Base-by-base conservation (phyloP, 1,284 basidiomycete species). In the Neotropicomus parvogracilis region DNA sequence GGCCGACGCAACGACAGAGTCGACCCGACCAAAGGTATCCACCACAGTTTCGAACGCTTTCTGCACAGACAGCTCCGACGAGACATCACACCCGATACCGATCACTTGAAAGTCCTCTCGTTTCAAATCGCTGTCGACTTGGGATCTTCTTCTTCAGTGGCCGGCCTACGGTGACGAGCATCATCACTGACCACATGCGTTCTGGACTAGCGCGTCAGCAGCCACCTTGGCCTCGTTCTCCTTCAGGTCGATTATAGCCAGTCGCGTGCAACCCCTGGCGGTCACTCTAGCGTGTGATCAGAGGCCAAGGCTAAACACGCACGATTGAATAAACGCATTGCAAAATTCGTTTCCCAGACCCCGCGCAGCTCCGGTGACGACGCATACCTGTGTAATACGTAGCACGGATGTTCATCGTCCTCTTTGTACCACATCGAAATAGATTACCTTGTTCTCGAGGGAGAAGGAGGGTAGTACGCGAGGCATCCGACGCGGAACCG, bases 301-400 rank as follows among this genome's bases (percentile, higher is more conserved):
- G 10, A 26, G 6, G 17, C 20, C 29, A 16, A 33, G 26, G 21
- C n/a, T 41, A 33, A 50, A 20, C 17, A 77, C 83, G 60, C 66
- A 91, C 77, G 90, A 90, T 70, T 90, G 84, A 57, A 95, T 65
- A 67, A 97, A 92, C 8, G 92, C 92, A 46, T 85, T 81, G 59
- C 90, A 92, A 67, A 97, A 92, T 68, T 92, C 84, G 60, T 88
- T 80, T 13, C 93, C 93, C 31, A 97, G 72, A 12, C 95, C 95
- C 59, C 90, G 79, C 14, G 92, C 95, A 45, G 87, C 95, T 45
- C 95, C 95, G n/a, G 95, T 98, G 47, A 98, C 83, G 57, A 95
- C 74, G 70, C 89, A 93, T 40, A 95, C 91, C 85, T 97, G 69
- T n/a, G n/a, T n/a, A n/a, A 26, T 11, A 21, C 24, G 17, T 27